Conservation (phyloP, 2,329 filamentous ascomycete genomes). For the Lachnellula suecica region DNA sequence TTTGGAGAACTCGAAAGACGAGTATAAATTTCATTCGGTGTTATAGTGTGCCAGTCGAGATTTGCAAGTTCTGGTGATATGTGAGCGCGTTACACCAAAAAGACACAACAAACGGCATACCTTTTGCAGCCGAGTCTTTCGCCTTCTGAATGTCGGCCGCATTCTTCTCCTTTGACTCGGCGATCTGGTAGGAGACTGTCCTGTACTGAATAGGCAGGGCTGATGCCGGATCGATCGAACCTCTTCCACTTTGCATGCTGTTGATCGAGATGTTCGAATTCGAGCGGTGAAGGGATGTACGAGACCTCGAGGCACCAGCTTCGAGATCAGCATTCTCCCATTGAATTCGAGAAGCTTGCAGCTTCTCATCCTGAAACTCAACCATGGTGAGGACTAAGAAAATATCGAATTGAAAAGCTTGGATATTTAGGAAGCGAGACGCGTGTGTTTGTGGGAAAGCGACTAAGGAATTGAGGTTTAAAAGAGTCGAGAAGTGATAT, state of each 20-base stretch:
- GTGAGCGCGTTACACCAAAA: not conserved
- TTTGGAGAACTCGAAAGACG: slow-evolving; percentile 56
- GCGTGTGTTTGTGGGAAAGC: not conserved
- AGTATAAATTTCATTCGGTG: slow-evolving; percentile 55
- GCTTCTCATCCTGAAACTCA: slow-evolving; percentile 21
- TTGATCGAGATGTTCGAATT: slow-evolving; percentile 30
- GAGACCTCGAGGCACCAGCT: slow-evolving; percentile 14
- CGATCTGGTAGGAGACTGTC: slow-evolving; percentile 56
- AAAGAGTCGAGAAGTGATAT: not conserved
- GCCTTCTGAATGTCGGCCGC: slow-evolving; percentile 40
- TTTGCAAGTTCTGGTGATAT: slow-evolving; percentile 52
- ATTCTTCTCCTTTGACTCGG: slow-evolving; percentile 50
- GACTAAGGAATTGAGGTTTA: not conserved
- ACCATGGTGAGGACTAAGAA: slow-evolving; percentile 15
- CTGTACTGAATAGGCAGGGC: slow-evolving; percentile 54
- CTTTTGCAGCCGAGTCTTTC: slow-evolving; percentile 45
- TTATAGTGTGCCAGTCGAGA: slow-evolving; percentile 67
- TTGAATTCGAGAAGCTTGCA: slow-evolving; percentile 23
- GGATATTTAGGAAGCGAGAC: not conserved
- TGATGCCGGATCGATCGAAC: slow-evolving; percentile 39
- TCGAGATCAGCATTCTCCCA: slow-evolving; percentile 26
- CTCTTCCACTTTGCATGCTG: slow-evolving; percentile 28
- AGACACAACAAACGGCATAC: slow-evolving; percentile 28
- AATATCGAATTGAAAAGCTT: not conserved
- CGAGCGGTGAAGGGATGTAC: slow-evolving; percentile 21